Base-by-base conservation (phyloP, 1,284 basidiomycete species). In the Rhodotorula mucilaginosa region DNA sequence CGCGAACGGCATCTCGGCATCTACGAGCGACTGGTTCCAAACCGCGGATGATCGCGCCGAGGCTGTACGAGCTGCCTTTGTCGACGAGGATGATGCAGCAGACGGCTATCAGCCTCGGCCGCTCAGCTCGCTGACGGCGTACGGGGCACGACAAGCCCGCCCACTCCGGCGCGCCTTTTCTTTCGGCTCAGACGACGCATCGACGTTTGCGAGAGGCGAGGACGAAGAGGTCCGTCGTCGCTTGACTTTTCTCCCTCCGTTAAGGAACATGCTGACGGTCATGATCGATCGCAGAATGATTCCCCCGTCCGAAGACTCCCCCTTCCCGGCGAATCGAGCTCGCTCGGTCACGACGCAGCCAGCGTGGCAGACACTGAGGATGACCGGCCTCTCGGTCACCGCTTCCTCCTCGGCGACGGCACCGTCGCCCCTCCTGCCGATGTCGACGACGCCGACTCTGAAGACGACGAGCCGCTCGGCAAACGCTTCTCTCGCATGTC, bases 271-370 rank as follows among this genome's bases (percentile, higher is more conserved):
- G 34, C 34, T 44, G 39, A 44, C 39, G 39, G 39, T 23, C 21
- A 51, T 1, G 18, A 51, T 19, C 8, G n/a, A 15, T 26, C 52
- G 26, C 26, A 26, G n/a, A 26, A 19, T 21, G 19, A 34, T 8
- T 12, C 31, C 18, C 19, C 18, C 58, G 48, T 26, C 58, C 48
- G 58, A 48, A 59, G 34, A 1, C 62, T 71, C 3, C 65, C 70
- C 12, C 31, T 71, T 5, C 70, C 70, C 10, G 70, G 70, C 31
- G 66, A 71, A 26, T 47, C 70, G 7, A 68, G 66, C 51, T 68
- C 64, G 3, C 29, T 51, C 21, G 70, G 64, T 1, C 70, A 72
- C 51, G 70, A 16, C 29, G 13, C 47, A 29, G 46, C 19, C 54
- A 58, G 54, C 18, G 10, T 58, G 23, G 66, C 58, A 29, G 66